Conservation (phyloP, 805 yeast species). For the Wickerhamomyces tratensis region DNA sequence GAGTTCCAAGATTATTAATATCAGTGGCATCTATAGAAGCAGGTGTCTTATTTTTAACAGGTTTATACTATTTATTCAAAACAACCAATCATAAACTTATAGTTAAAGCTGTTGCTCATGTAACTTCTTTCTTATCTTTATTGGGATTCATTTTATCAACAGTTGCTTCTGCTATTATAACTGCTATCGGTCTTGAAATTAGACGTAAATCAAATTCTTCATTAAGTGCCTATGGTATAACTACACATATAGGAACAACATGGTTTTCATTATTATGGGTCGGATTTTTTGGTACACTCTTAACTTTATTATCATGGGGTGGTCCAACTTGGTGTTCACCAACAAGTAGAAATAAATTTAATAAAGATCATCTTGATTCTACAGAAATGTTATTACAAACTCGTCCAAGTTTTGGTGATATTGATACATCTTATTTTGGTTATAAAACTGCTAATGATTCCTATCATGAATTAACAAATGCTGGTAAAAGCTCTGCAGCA, state of each 20-base stretch:
- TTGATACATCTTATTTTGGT: not conserved
- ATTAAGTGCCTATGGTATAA: slow-evolving; percentile 37
- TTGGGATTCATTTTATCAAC: slow-evolving; percentile 22
- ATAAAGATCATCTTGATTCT: slow-evolving; percentile 1
- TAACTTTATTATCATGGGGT: slow-evolving; percentile 23
- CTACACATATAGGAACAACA: slow-evolving; percentile 27
- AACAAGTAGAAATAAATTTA: slow-evolving; percentile 19
- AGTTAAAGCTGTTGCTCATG: slow-evolving; percentile 23
- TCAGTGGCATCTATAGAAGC: slow-evolving; percentile 22
- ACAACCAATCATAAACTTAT: slow-evolving; percentile 22
- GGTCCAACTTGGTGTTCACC: slow-evolving; percentile 48
- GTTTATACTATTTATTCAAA: slow-evolving; percentile 28
- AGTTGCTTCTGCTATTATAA: slow-evolving; percentile 22
- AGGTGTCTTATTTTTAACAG: slow-evolving; percentile 19
- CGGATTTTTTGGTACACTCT: slow-evolving; percentile 14
- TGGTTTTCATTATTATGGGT: slow-evolving; percentile 36
- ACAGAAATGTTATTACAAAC: not conserved
- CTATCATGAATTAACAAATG: not conserved
- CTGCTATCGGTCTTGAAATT: slow-evolving; percentile 18
- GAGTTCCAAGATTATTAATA: slow-evolving; percentile 21
- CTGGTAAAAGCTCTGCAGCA: not conserved
- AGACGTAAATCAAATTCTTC: slow-evolving; percentile 19
- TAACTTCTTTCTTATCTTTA: slow-evolving; percentile 26
- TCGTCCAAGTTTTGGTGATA: not conserved
- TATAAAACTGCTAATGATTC: not conserved